Evolutionary conservation across 2,329 filamentous ascomycete genomes (phyloP).

Genomic region (Xylaria sp.): DNA sequence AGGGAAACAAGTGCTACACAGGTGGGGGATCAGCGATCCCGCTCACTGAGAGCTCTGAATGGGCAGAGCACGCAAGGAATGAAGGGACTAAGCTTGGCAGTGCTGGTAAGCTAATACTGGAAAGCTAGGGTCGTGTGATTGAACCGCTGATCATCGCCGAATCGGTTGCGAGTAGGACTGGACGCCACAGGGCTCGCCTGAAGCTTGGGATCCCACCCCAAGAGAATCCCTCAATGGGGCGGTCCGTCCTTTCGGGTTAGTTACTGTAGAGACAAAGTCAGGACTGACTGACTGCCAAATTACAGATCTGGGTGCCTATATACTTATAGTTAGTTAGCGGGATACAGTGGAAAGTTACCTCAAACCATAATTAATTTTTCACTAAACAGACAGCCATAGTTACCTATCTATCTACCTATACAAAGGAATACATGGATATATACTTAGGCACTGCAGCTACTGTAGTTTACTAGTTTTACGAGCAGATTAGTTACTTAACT

Average conservation of each 20-base stretch:
- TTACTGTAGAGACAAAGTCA: no score
- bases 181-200: background rate
- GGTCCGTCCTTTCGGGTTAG: no score
- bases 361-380: no score
- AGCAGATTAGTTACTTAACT: no score
- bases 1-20: background rate
- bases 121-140: slow-evolving; percentile 32
- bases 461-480: no score
- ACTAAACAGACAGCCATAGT: background rate
- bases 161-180: background rate
- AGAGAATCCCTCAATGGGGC: no score
- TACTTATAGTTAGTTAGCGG: no score
- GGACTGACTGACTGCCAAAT: no score
- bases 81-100: slow-evolving; percentile 24
- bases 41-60: slow-evolving; percentile 15
- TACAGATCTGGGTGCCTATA: no score
- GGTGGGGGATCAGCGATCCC: slow-evolving; percentile 32
- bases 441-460: background rate
- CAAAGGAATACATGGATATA: background rate
- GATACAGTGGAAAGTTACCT: no score
- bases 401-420: no score
- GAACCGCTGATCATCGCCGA: slow-evolving; percentile 23
- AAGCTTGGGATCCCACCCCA: no score
- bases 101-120: slow-evolving; percentile 7
- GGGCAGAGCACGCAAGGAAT: slow-evolving; percentile 9